Conservation (phyloP, 140 eudicot species). For the Ambrosia hybrid region DNA sequence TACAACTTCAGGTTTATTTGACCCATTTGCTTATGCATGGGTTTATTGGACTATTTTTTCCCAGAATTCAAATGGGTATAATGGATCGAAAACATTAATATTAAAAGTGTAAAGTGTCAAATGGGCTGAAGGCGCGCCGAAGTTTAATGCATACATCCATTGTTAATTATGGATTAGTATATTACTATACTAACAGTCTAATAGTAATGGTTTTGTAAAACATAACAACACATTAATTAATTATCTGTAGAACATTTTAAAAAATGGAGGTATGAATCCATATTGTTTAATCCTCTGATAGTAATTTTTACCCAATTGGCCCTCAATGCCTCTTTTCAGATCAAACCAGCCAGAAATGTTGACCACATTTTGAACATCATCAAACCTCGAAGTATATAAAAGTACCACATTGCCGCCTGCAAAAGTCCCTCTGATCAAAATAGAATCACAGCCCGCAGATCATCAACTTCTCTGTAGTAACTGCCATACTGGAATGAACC, state of each 20-base stretch:
- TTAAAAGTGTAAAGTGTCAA: neutral
- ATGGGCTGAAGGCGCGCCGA: neutral
- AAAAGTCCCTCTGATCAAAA: no score
- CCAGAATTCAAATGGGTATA: no score
- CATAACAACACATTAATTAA: neutral
- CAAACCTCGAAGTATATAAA: no score
- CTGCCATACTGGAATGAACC: constrained; percentile 85
- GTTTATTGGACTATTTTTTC: no score
- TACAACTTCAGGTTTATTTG: constrained; percentile 15
- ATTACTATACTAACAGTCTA: neutral
- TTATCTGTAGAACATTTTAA: neutral
- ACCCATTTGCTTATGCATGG: no score
- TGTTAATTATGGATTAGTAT: neutral
- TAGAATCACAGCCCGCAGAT: constrained; percentile 62
- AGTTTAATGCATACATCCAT: neutral
- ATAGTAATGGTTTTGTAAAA: neutral
- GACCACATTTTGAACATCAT: no score
- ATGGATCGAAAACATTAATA: no score
- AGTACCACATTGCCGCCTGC: no score
- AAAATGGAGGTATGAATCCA: constrained; percentile 48
- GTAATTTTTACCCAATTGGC: constrained; percentile 80
- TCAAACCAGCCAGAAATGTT: no score
- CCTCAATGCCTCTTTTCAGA: no score
- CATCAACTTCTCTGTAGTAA: constrained; percentile 80
- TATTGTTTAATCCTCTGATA: constrained; percentile 44